Evolutionary conservation across 129 eudicot species (phyloP).

Genomic region (Silybum marianum): DNA sequence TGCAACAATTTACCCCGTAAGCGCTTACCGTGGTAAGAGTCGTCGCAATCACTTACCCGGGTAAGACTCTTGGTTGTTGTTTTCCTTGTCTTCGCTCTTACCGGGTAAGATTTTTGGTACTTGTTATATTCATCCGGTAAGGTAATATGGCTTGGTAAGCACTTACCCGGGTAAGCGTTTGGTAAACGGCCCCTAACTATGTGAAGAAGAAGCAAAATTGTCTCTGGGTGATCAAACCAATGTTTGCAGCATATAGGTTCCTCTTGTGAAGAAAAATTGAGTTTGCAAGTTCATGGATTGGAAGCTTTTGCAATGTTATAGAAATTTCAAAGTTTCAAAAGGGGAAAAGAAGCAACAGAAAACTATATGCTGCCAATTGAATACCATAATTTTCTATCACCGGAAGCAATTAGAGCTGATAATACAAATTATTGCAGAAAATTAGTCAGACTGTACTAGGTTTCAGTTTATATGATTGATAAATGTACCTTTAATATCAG

Average conservation of each 20-base stretch:
- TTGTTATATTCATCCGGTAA: too few species aligned
- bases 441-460: too few species aligned
- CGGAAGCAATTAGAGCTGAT: not conserved
- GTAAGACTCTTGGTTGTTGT: too few species aligned
- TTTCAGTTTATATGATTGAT: not conserved
- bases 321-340: not conserved
- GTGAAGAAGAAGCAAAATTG: not conserved
- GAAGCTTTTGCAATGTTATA: not conserved
- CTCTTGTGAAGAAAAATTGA: not conserved
- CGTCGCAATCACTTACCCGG: too few species aligned
- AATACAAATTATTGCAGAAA: not conserved
- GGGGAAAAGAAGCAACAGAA: not conserved
- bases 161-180: too few species aligned
- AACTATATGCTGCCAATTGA: not conserved
- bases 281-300: not conserved
- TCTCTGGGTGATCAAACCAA: not conserved
- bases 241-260: not conserved
- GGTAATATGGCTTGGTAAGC: too few species aligned
- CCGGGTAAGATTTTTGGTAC: too few species aligned
- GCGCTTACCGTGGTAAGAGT: too few species aligned
- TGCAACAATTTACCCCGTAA: too few species aligned
- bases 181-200: too few species aligned
- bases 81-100: too few species aligned
- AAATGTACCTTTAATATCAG: not conserved
- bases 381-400: not conserved